phyloP scores from a whole-genome alignment of 176 grass and related monocot genomes.

The Rhynchospora breviuscula region DNA sequence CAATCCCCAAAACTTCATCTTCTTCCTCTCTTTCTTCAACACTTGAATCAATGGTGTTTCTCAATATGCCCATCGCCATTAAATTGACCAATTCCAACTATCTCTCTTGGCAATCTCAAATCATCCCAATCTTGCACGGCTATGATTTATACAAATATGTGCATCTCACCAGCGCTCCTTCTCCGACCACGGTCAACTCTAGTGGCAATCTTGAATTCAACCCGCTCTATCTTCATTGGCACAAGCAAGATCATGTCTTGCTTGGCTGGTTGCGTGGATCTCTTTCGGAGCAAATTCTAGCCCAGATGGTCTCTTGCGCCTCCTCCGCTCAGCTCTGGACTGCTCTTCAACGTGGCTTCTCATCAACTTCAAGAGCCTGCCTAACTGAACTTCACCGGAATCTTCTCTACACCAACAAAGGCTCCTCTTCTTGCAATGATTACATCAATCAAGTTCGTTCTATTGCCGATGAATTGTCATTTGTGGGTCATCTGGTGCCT shows the following conservation, averaged over 20 bases:
- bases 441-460: neutral
- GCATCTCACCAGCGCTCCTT: neutral
- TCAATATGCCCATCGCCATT: neutral
- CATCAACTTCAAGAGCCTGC: neutral
- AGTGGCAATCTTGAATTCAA: neutral
- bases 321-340: neutral
- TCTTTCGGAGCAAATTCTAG: neutral
- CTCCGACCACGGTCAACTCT: neutral
- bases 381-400: neutral
- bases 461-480: neutral
- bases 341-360: neutral
- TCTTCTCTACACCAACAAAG: neutral
- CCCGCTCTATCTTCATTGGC: neutral
- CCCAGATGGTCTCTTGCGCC: neutral
- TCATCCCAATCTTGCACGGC: neutral
- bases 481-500: fast-evolving
- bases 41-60: too few relatives aligned
- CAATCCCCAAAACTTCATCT: too few relatives aligned
- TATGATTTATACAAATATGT: neutral
- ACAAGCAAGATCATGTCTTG: neutral
- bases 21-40: too few relatives aligned
- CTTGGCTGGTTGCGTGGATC: neutral
- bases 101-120: neutral
- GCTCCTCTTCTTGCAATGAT: neutral
- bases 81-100: neutral